A percentile compares a stretch with the other conserved stretches of the same genome.
phyloP scores from a whole-genome alignment of 306 rosid genomes.

The Clitoria ternatea region DNA sequence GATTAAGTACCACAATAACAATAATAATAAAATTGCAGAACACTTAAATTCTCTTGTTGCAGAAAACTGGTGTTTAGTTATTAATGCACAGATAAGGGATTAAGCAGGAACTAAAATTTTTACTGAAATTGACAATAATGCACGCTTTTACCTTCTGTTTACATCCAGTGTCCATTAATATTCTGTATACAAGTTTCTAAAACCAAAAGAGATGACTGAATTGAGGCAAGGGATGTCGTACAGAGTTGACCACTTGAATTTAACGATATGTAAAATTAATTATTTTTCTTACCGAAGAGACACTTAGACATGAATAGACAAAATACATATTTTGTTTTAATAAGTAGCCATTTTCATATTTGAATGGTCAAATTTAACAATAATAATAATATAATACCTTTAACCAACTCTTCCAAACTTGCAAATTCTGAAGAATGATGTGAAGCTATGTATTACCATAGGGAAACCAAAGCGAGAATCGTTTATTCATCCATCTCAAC shows the following conservation, averaged over 20 bases:
- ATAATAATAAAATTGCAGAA: background rate
- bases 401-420: background rate
- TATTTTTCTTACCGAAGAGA: no score
- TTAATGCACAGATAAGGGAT: no score
- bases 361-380: no score
- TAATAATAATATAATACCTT: no score
- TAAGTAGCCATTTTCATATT: no score
- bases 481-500: background rate
- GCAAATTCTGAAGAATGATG: constrained; percentile 15
- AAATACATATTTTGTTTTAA: no score
- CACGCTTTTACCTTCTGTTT: background rate
- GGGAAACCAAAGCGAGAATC: constrained; percentile 2
- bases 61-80: background rate
- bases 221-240: no score
- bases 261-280: no score
- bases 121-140: background rate
- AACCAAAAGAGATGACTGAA: background rate
- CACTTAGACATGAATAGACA: no score
- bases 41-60: background rate
- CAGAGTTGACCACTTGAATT: no score
- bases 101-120: no score
- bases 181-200: background rate
- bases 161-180: background rate
- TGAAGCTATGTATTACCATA: background rate
- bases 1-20: background rate